Evolutionary conservation across 441 rosid genomes (phyloP), one percentile per base, ranked within the genome.

Genomic region (Bocquillonia castaneifolia): DNA sequence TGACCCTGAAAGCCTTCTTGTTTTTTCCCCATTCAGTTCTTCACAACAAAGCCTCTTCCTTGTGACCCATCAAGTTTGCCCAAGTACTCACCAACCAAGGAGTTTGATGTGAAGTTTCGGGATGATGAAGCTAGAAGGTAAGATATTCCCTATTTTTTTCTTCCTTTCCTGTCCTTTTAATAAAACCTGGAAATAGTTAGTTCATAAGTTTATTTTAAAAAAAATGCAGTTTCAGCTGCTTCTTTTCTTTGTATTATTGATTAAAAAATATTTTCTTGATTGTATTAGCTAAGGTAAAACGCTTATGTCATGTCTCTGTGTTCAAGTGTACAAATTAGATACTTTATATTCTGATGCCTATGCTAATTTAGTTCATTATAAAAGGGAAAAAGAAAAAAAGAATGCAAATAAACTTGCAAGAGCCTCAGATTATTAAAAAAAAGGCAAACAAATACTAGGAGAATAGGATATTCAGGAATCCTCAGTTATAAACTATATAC

Each of bases 21-120:
- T n/a, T 64, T 65, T 6, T 64, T n/a, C 1, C 28, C 69, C 60
- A 63, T 67, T 67, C 81, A 92, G 97, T 88, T 92, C 81, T 89
- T 92, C 73, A 82, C 82, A 0, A 82, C 88, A 69, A 72, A 74
- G n/a, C 94, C 97, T 73, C 86, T 83, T 78, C 94, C 96, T 3
- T 79, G 92, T 62, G 90, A 86, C 26, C 96, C 88, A 45, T 85
- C 89, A 66, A 84, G 86, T 76, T 82, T 92, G 83, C 96, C 96
- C 0, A 92, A 81, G 75, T 86, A 92, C 73, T 89, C 80, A 47
- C 91, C 97, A 36, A 86, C 88, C 77, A 92, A 88, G 84, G 97
- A 92, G 71, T 84, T 85, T 57, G 97, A 88, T 78, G 85, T 72
- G 66, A 92, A 83, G 76, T 78, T 81, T 72, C 86, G 83, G 54